Evolutionary conservation across 306 rosid genomes (phyloP).

Genomic region (Fragaria ananassa): DNA sequence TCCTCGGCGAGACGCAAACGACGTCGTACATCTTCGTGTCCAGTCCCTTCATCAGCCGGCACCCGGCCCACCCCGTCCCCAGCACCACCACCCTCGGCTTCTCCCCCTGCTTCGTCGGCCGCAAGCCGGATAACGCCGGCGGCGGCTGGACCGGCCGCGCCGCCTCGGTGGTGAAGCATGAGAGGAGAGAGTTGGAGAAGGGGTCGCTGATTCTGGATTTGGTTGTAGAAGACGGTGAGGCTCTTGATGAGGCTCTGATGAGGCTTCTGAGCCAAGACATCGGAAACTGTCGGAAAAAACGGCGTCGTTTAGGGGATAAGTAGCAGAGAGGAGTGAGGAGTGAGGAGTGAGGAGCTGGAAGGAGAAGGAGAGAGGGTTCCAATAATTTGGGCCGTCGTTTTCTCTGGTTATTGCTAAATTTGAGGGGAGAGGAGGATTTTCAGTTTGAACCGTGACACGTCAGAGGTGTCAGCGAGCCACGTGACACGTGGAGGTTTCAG

Average conservation of each 20-base stretch:
- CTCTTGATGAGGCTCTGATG: slow-evolving; percentile 24
- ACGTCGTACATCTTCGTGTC: slow-evolving; percentile 68
- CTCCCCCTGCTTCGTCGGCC: slow-evolving; percentile 56
- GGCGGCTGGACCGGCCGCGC: slow-evolving; percentile 18
- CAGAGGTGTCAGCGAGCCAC: neutral
- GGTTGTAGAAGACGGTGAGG: slow-evolving; percentile 15
- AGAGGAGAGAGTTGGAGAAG: slow-evolving; percentile 25
- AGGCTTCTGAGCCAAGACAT: slow-evolving; percentile 71
- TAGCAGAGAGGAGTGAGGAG: neutral
- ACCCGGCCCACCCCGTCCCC: slow-evolving; percentile 96
- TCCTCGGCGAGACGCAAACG: slow-evolving; percentile 94
- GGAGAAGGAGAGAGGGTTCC: neutral
- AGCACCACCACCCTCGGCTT: slow-evolving; percentile 90
- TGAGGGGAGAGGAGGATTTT: neutral
- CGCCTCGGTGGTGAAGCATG: slow-evolving; percentile 43
- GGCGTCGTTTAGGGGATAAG: neutral
- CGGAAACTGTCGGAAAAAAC: neutral
- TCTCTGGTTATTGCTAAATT: neutral
- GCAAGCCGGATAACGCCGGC: slow-evolving; percentile 35
- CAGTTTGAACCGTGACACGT: neutral
- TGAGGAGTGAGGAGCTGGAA: neutral
- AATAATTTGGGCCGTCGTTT: slow-evolving; percentile 5
- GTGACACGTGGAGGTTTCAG: neutral
- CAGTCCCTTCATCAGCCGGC: slow-evolving; percentile 76
- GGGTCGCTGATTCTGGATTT: slow-evolving; percentile 33